Base-by-base conservation (phyloP, 177 flowering plant genomes). In the Vitis hybrid region DNA sequence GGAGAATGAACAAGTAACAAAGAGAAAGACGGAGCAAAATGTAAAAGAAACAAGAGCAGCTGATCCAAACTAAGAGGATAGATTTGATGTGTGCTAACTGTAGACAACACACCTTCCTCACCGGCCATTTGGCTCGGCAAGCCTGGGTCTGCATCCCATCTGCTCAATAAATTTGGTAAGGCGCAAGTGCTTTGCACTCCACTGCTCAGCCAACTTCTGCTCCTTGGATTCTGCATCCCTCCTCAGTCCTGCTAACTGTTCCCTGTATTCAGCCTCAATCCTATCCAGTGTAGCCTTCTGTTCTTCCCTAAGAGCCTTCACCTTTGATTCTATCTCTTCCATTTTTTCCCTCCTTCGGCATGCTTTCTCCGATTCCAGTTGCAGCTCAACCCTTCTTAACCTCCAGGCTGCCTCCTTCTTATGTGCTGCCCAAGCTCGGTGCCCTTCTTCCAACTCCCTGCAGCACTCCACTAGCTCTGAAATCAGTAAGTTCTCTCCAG, bases 361-460 rank as follows among this genome's bases (percentile, higher is more conserved):
- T 1, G 89, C 84, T 72, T 92, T 94, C 84, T 92, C 98, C 0
- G 98, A 90, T 63, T 92, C 97, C 64, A 94, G 74, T 66, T 92
- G 97, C 76, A 90, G 73, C 73, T 94, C 98, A 32, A 92, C 86
- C 77, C 98, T 81, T 61, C 82, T 88, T 63, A 94, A 66, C 70
- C 97, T 87, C 98, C 98, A 94, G 0, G 90, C 77, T 21, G 97
- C 90, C 81, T 95, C 99, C 77, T 91, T 95, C 83, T 89, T 91
- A 66, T 95, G 97, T 1, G 91, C 88, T 2, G 82, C 80, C 94
- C 86, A 90, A 30, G 88, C 86, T 1, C 87, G 85, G 63, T 90
- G 91, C 63, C 91, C 94, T 74, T 95, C 99, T 41, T 95, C 99
- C 69, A 93, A 64, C 46, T 95, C 99, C 63, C 82, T 82, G 79